Percentiles rank a stretch among this genome's conserved stretches.
phyloP scores from a whole-genome alignment of 192 early-diverging fungal species.

The Mortierella hygrophila region DNA sequence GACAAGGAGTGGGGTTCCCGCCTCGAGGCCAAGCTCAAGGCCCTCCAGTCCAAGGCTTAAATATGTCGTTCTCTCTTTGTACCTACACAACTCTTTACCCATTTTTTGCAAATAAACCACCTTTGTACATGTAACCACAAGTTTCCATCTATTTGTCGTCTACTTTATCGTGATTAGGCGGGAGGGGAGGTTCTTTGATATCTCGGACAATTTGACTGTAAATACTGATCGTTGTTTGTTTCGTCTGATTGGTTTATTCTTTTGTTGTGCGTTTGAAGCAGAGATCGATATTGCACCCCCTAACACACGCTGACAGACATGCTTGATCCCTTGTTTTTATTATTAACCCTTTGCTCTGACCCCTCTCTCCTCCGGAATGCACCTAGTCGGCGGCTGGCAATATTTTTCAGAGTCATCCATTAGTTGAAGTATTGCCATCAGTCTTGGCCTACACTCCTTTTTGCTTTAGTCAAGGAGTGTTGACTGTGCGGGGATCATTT shows the following conservation, averaged over 20 bases:
- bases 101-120: slow-evolving; percentile 14
- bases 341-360: background rate
- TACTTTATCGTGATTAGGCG: background rate
- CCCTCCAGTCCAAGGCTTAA: slow-evolving; percentile 55
- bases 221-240: background rate
- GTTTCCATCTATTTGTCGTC: background rate
- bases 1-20: slow-evolving; percentile 69
- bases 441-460: no score
- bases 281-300: background rate
- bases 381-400: background rate
- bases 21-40: slow-evolving; percentile 63
- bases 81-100: slow-evolving; percentile 11
- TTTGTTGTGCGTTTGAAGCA: background rate
- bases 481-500: no score
- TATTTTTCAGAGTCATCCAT: no score
- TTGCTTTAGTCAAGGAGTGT: no score
- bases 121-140: background rate
- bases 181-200: no score
- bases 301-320: background rate
- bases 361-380: background rate
- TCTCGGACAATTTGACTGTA: background rate
- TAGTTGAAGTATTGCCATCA: no score
- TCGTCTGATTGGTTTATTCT: no score
- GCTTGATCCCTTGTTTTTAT: background rate
- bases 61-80: background rate